Evolutionary conservation across 2,329 filamentous ascomycete species (phyloP).

Genomic region (Sporothrix phasma): DNA sequence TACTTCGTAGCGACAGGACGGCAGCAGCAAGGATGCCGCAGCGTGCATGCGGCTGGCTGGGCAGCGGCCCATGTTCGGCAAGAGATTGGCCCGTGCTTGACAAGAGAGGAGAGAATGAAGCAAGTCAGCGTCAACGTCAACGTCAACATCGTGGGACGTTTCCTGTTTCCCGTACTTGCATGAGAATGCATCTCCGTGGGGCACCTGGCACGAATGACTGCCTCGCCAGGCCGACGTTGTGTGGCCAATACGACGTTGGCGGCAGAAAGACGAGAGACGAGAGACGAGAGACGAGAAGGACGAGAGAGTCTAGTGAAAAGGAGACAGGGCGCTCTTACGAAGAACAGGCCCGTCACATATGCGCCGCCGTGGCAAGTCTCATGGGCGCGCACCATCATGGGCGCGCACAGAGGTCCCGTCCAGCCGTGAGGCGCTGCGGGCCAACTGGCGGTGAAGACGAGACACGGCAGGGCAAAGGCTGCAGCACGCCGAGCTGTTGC

Average conservation of each 20-base stretch:
- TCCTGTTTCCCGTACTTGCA: no score
- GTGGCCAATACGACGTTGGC: background rate
- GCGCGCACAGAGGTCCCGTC: no score
- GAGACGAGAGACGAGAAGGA: no score
- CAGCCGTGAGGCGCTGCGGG: background rate
- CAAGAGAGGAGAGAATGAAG: no score
- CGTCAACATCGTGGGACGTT: background rate
- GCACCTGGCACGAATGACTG: background rate
- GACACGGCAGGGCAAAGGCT: background rate
- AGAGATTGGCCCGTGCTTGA: no score
- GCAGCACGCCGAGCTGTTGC: background rate
- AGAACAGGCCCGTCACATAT: no score
- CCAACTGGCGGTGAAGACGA: conserved; percentile 1
- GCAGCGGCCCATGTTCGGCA: background rate
- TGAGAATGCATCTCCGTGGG: background rate
- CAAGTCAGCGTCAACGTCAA: background rate
- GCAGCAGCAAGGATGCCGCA: background rate
- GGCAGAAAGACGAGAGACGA: no score
- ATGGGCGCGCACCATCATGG: background rate
- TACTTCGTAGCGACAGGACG: background rate
- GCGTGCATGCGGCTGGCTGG: conserved; percentile 5
- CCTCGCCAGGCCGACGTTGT: background rate
- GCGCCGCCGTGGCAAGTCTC: no score
- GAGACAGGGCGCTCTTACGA: no score
- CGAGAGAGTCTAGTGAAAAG: no score